Base-by-base conservation (phyloP, 495 filamentous ascomycete species). In the Viridothelium virens region DNA sequence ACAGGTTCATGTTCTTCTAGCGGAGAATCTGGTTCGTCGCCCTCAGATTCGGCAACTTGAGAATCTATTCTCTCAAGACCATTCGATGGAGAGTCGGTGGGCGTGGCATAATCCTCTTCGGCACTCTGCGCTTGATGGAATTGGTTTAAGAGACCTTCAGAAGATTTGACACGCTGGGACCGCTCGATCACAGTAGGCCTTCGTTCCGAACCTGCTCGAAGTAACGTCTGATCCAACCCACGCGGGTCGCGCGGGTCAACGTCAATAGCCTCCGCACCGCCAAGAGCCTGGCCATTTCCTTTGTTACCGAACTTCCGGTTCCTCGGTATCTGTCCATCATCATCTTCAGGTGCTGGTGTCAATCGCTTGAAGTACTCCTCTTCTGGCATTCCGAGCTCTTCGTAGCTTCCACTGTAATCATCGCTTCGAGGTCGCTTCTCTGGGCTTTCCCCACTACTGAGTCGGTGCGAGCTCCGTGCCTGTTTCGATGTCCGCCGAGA, bases 101-200 rank as follows among this genome's bases (percentile, higher is more conserved):
- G 62, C 37, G 65, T 63, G 33, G 64, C 25, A 36, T 47, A 34
- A 11, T 67, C 67, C 37, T 41, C 64, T n/a, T 61, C 39, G 12
- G 66, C 65, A 38, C 39, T 46, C 36, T 66, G 56, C 31, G 59
- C 59, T 38, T 38, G 33, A 56, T 77, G 75, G 67, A 81, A 80
- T 18, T 80, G 82, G 61, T 87, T 87, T 37, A 92, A 80, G 16
- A 91, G 74, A 0, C 83, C 89, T 74, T 91, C 86, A 38, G 83
- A 84, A 44, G 85, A 89, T 69, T 85, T 86, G n/a, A 82, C 81
- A 7, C 83, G 83, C 31, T 79, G 65, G 48, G 82, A 74, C 71
- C 81, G 72, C 73, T 78, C 74, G 69, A 85, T 67, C 71, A 85
- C 77, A 0, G 83, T 85, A 34, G 84, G 84, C 37, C 84, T 80